Conservation (phyloP, 306 rosid genomes). For the Comarum palustre region DNA sequence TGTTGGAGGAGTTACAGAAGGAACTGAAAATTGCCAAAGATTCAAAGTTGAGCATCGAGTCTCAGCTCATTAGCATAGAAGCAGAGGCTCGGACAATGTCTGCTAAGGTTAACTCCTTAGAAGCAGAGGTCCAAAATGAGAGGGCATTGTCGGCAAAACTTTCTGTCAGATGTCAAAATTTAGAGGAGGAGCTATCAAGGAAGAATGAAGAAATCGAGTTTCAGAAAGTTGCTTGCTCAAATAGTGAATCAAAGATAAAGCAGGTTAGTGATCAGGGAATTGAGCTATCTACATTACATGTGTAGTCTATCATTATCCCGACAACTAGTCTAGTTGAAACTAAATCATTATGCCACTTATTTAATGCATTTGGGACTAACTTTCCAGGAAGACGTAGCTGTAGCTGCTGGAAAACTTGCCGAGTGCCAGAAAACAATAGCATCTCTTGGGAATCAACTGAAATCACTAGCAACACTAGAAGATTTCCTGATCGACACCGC, state of each 20-base stretch:
- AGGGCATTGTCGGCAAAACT: constrained; percentile 47
- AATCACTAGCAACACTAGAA: constrained; percentile 79
- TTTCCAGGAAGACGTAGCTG: constrained; percentile 73
- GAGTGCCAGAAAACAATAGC: constrained; percentile 97
- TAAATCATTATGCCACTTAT: background rate
- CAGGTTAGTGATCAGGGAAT: constrained; percentile 53
- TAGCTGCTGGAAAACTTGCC: constrained; percentile 86
- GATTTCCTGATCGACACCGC: constrained; percentile 79
- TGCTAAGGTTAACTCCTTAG: constrained; percentile 49
- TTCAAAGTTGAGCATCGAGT: constrained; percentile 56
- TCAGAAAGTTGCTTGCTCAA: constrained; percentile 40
- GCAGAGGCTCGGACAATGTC: constrained; percentile 56
- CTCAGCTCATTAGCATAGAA: constrained; percentile 59
- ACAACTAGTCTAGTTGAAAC: constrained; percentile 14
- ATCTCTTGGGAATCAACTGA: constrained; percentile 79
- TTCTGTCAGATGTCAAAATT: constrained; percentile 41
- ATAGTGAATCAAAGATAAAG: constrained; percentile 61
- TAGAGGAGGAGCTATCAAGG: constrained; percentile 60
- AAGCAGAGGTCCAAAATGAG: constrained; percentile 57
- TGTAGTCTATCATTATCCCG: background rate
- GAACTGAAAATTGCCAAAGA: constrained; percentile 51
- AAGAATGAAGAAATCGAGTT: constrained; percentile 49
- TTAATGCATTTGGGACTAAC: constrained; percentile 16
- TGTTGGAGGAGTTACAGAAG: constrained; percentile 54
- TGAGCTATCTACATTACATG: constrained; percentile 4